Conservation (phyloP, 805 yeast species). For the Candida michaelii region DNA sequence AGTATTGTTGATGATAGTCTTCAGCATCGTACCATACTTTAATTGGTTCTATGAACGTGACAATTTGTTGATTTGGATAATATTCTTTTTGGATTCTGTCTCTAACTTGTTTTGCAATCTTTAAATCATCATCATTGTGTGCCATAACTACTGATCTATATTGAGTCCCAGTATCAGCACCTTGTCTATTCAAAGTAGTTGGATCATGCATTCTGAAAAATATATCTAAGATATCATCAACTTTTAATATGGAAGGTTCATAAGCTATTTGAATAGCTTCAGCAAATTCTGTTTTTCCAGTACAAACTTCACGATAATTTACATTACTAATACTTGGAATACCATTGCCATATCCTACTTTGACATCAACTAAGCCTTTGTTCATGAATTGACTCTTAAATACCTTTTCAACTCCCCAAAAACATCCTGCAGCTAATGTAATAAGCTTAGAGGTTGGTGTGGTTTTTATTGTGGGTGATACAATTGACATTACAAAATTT, state of each 20-base stretch:
- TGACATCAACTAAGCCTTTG: slow-evolving; percentile 68
- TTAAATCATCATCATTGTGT: slow-evolving; percentile 51
- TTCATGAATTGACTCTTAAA: slow-evolving; percentile 66
- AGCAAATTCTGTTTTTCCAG: slow-evolving; percentile 72
- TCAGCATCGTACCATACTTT: slow-evolving; percentile 88
- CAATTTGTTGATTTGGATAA: slow-evolving; percentile 69
- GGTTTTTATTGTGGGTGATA: slow-evolving; percentile 37
- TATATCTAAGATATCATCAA: slow-evolving; percentile 68
- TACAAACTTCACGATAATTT: slow-evolving; percentile 68
- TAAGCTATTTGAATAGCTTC: slow-evolving; percentile 83
- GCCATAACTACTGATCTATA: slow-evolving; percentile 82
- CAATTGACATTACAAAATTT: slow-evolving; percentile 15
- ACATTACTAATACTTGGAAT: slow-evolving; percentile 45
- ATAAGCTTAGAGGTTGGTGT: slow-evolving; percentile 35
- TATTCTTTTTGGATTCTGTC: slow-evolving; percentile 67
- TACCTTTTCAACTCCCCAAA: slow-evolving; percentile 89
- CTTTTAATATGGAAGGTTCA: slow-evolving; percentile 63
- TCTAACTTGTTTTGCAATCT: slow-evolving; percentile 45
- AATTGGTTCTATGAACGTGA: slow-evolving; percentile 68
- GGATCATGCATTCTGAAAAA: slow-evolving; percentile 96
- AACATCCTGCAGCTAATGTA: slow-evolving; percentile 63
- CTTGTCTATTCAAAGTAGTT: slow-evolving; percentile 78
- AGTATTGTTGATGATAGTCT: slow-evolving; percentile 84
- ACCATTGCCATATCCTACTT: slow-evolving; percentile 94
- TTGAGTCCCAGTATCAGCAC: slow-evolving; percentile 87